These are phyloP conservation scores for Rhizoctonia solani DNA, from an alignment of 1,284 basidiomycete genomes.

Conservation along the genomic window DNA sequence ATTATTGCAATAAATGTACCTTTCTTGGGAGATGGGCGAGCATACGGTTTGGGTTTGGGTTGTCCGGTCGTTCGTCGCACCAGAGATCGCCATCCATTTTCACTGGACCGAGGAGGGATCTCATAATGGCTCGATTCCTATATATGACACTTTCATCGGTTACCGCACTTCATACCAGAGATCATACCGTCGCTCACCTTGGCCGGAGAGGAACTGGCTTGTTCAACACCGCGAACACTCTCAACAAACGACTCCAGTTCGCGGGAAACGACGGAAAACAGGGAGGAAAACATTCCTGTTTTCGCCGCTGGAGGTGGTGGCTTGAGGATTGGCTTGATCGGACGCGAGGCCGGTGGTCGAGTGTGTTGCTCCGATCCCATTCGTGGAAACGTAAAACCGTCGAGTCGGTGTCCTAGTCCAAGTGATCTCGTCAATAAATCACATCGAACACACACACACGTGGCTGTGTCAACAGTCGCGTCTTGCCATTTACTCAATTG, in stretches of 20 bases:
- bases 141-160: background rate
- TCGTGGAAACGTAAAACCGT: background rate
- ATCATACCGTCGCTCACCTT: background rate
- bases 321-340: conserved; percentile 8
- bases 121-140: background rate
- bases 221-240: conserved; percentile 10
- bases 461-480: too few species aligned
- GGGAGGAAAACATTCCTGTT: conserved; percentile 21
- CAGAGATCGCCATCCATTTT: conserved; percentile 1
- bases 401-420: too few species aligned
- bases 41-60: conserved; percentile 24
- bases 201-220: background rate
- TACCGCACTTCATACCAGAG: background rate
- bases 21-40: conserved; percentile 22
- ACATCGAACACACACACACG: too few species aligned
- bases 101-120: background rate
- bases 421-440: too few species aligned
- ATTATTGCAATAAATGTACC: background rate
- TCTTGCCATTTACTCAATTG: too few species aligned
- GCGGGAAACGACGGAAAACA: conserved; percentile 17
- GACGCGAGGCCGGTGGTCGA: conserved; percentile 15
- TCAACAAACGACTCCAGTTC: conserved; percentile 33
- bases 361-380: background rate
- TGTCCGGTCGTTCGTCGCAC: background rate
- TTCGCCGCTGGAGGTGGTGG: conserved; percentile 19